Conservation (phyloP, 192 early-diverging fungal species). For the Backusella morwellensis region DNA sequence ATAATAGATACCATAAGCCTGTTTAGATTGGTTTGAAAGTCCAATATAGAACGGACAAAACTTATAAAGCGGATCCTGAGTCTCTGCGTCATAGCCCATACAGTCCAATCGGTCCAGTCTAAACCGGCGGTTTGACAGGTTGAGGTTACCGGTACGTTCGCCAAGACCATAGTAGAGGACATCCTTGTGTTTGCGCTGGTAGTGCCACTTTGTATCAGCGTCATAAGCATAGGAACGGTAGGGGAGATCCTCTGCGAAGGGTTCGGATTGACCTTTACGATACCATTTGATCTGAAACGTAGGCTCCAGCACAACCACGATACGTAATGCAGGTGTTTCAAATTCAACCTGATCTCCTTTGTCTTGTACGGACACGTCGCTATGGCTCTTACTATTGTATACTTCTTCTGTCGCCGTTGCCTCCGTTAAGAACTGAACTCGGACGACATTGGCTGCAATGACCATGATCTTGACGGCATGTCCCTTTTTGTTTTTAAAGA, state of each 20-base stretch:
- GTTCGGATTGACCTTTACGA: background rate
- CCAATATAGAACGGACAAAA: conserved; percentile 53
- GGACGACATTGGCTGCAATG: background rate
- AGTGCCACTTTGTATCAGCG: conserved; percentile 37
- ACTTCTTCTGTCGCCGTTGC: background rate
- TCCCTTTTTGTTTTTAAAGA: conserved; percentile 1
- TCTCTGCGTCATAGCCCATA: conserved; percentile 55
- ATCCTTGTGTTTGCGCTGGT: conserved; percentile 23
- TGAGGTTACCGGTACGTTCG: conserved; percentile 44
- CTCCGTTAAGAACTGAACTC: background rate
- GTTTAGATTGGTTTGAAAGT: conserved; percentile 19
- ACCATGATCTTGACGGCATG: background rate
- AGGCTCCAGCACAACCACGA: background rate
- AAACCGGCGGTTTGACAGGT: conserved; percentile 46
- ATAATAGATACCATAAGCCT: conserved; percentile 55
- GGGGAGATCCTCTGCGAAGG: conserved; percentile 49
- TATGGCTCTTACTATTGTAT: background rate
- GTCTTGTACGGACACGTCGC: background rate
- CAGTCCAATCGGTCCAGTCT: conserved; percentile 51
- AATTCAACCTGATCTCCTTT: background rate
- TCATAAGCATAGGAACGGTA: conserved; percentile 48
- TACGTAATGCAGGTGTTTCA: background rate
- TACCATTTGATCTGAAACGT: background rate
- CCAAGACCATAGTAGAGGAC: conserved; percentile 52
- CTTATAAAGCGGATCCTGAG: conserved; percentile 61